A percentile compares a stretch with the other conserved stretches of the same genome.
Conservation (phyloP, 371 early-diverging fungal genomes). For the Syncephalastrum monosporum region DNA sequence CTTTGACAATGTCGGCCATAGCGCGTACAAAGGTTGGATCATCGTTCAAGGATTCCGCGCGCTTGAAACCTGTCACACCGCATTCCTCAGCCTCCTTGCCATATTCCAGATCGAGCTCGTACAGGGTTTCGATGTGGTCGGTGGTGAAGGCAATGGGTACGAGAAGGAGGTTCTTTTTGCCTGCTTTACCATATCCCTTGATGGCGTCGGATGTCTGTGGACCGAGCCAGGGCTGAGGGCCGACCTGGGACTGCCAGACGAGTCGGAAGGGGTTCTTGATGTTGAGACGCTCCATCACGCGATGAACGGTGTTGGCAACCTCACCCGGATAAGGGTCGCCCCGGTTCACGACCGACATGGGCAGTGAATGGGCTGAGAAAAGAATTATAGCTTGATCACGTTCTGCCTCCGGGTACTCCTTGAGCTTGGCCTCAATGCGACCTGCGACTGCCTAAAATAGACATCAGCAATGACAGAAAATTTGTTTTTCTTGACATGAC, state of each 20-base stretch:
- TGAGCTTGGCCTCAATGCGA: constrained; percentile 70
- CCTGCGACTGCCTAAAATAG: constrained; percentile 61
- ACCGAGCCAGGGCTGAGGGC: constrained; percentile 92
- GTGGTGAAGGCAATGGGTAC: constrained; percentile 95
- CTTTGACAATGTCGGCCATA: constrained; percentile 83
- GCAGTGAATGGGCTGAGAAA: constrained; percentile 96
- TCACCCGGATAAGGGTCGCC: constrained; percentile 91
- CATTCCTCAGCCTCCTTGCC: constrained; percentile 80
- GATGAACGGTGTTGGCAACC: constrained; percentile 88
- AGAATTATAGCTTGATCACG: constrained; percentile 78
- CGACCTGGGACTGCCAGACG: constrained; percentile 96
- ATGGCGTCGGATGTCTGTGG: constrained; percentile 88
- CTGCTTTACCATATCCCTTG: constrained; percentile 70
- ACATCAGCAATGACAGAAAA: not conserved
- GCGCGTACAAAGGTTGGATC: constrained; percentile 85
- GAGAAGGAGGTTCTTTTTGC: constrained; percentile 76
- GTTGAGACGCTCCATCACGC: constrained; percentile 75
- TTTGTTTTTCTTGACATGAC: not conserved
- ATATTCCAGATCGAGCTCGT: constrained; percentile 93
- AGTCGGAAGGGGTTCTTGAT: constrained; percentile 85
- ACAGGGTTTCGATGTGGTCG: constrained; percentile 96
- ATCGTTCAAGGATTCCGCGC: constrained; percentile 91
- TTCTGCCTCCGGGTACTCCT: constrained; percentile 61
- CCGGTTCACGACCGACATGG: constrained; percentile 90
- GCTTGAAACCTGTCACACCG: constrained; percentile 79